Conservation (phyloP, 805 yeast genomes). For the Suhomyces sp. region DNA sequence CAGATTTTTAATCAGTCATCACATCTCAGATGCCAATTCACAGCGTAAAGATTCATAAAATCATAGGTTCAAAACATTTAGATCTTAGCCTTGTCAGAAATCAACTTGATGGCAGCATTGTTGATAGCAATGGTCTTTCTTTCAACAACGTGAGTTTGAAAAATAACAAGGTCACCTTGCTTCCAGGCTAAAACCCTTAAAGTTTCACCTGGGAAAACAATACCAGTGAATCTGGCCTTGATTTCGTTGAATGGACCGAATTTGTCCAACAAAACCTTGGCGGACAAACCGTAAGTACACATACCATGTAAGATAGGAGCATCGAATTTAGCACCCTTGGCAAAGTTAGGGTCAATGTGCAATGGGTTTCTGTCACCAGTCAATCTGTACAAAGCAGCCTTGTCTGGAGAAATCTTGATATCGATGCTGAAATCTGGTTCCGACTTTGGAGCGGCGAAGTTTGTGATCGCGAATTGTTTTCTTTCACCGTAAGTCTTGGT, state of each 20-base stretch:
- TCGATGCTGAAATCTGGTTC: constrained; percentile 66
- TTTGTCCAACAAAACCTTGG: constrained; percentile 72
- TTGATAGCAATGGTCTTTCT: constrained; percentile 77
- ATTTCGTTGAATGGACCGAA: constrained; percentile 81
- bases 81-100: constrained; percentile 41
- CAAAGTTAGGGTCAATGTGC: constrained; percentile 90
- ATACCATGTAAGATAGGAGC: constrained; percentile 92
- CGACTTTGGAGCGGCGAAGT: constrained; percentile 59
- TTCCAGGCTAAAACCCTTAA: constrained; percentile 84
- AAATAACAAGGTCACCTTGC: constrained; percentile 63
- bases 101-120: constrained; percentile 76
- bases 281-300: constrained; percentile 80
- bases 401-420: constrained; percentile 62
- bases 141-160: constrained; percentile 80
- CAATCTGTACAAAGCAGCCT: constrained; percentile 86
- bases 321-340: constrained; percentile 81
- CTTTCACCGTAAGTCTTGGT: constrained; percentile 49
- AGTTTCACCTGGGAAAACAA: constrained; percentile 93
- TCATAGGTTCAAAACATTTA: constrained; percentile 17
- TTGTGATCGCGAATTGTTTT: constrained; percentile 59
- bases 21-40: no score
- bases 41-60: no score
- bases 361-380: constrained; percentile 95
- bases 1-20: no score
- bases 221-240: constrained; percentile 86